These are phyloP conservation scores for Penicillium janthinellum DNA, from an alignment of 2,329 filamentous ascomycete species.

Conservation along the genomic window DNA sequence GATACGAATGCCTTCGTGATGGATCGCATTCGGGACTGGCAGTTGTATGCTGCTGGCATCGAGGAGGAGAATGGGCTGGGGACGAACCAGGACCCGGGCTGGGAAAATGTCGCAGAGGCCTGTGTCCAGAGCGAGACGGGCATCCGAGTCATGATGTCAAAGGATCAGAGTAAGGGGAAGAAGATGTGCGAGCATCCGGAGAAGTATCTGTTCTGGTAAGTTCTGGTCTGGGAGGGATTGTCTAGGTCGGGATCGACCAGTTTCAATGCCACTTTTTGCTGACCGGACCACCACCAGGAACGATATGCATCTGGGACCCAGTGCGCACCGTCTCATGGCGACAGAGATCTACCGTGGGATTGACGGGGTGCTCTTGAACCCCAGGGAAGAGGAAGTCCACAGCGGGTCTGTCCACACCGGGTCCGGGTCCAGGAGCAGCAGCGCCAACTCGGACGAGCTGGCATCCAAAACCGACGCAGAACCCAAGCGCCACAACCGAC, in stretches of 20 bases:
- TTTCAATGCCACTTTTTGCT: constrained; percentile 6
- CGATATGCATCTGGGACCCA: constrained; percentile 44
- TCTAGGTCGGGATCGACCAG: constrained; percentile 13
- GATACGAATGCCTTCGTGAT: constrained; percentile 44
- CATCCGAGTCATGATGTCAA: constrained; percentile 35
- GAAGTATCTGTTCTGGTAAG: constrained; percentile 47
- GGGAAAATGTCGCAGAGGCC: constrained; percentile 41
- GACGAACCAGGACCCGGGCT: constrained; percentile 35
- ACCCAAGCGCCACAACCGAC: constrained; percentile 23
- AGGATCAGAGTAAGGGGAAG: constrained; percentile 17
- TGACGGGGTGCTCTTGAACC: constrained; percentile 35
- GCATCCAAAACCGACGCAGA: background rate
- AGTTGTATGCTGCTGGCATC: constrained; percentile 39
- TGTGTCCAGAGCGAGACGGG: constrained; percentile 35
- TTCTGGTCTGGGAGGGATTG: background rate
- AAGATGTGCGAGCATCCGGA: constrained; percentile 38
- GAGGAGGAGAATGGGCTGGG: constrained; percentile 39
- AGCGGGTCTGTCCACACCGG: background rate
- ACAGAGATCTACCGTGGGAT: constrained; percentile 42
- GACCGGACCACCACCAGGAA: constrained; percentile 34
- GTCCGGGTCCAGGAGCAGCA: background rate
- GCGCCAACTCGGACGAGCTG: background rate
- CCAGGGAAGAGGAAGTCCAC: background rate
- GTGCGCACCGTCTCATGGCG: constrained; percentile 42
- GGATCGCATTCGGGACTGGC: constrained; percentile 43